Evolutionary conservation across 179 eudicot species (phyloP), one percentile per base, ranked within the genome.

Genomic region (Beta macrorhiza): DNA sequence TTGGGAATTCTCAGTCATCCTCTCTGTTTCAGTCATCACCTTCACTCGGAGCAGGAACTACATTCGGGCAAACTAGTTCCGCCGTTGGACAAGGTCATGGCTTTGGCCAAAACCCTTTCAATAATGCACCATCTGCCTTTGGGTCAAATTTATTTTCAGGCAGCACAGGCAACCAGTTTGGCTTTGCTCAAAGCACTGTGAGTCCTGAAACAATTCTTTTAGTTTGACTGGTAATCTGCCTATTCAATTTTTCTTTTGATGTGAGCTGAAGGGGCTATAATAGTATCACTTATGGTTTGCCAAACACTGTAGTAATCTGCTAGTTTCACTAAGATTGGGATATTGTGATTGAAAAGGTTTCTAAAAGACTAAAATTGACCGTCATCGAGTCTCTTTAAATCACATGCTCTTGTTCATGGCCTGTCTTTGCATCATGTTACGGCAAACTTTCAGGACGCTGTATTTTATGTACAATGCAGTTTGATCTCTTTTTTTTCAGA

Each of bases 131-230:
- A 42, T 82, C 89, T 83, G 93, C 89, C 25, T 89, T 90, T 84
- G 91, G 91, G 64, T 87, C 90, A 59, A 87, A 87, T 82, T 72
- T 91, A 70, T 91, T 92, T 81, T 87, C 93, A 62, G 91, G 87
- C 80, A 82, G 90, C 73, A 82, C 88, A 74, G 86, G 85, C 87
- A 89, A 72, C 80, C 80, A 85, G 47, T 9, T 84, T 52, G 91
- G 89, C 62, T 91, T 92, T 87, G 87, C 88, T 84, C 99, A 91
- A 82, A 81, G 87, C 87, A 89, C 90, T 61, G 99, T 92, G 88
- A 91, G 96, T 75, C 62, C 58, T 57, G 25, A 67, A 57, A 61
- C 81, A 62, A 63, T 67, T 19, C 42, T 32, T 42, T 45, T 63
- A 11, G 20, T 47, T 77, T 2, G 13, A 6, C 29, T 59, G 12